These are phyloP conservation scores for Aspergillus sparsus DNA, from an alignment of 495 filamentous ascomycete genomes.

Conservation along the genomic window DNA sequence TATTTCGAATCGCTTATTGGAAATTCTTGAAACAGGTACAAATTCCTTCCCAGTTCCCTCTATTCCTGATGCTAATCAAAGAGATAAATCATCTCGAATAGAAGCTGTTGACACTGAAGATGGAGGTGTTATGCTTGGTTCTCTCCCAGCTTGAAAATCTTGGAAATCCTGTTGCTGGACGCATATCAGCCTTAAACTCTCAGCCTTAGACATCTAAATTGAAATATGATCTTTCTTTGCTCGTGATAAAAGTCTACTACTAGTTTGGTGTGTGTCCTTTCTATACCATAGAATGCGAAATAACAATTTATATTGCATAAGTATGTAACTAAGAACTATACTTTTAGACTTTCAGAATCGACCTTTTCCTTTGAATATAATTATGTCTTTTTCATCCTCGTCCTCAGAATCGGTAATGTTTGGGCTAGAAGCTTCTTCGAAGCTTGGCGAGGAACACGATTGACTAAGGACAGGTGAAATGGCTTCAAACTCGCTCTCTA, in stretches of 20 bases:
- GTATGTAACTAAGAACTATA: too few species aligned
- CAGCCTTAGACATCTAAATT: neutral
- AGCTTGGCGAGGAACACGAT: neutral
- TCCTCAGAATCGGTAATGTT: neutral
- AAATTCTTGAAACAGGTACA: neutral
- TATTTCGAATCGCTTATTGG: neutral
- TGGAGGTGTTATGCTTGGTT: neutral
- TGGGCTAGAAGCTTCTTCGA: neutral
- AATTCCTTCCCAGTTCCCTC: neutral
- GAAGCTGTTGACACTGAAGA: neutral
- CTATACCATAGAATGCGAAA: too few species aligned
- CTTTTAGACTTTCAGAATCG: neutral
- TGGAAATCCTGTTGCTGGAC: neutral
- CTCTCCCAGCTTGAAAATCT: neutral
- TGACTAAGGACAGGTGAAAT: neutral
- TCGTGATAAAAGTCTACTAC: neutral
- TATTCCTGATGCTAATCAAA: neutral
- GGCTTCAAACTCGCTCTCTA: neutral
- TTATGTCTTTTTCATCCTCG: neutral
- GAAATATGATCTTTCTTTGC: neutral
- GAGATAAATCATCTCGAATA: neutral
- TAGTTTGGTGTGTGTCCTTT: neutral
- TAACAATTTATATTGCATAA: too few species aligned
- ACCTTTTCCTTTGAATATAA: neutral
- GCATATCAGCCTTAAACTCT: neutral